Evolutionary conservation across 139 green algal species (phyloP).

Genomic region (Micromonas pusilla): DNA sequence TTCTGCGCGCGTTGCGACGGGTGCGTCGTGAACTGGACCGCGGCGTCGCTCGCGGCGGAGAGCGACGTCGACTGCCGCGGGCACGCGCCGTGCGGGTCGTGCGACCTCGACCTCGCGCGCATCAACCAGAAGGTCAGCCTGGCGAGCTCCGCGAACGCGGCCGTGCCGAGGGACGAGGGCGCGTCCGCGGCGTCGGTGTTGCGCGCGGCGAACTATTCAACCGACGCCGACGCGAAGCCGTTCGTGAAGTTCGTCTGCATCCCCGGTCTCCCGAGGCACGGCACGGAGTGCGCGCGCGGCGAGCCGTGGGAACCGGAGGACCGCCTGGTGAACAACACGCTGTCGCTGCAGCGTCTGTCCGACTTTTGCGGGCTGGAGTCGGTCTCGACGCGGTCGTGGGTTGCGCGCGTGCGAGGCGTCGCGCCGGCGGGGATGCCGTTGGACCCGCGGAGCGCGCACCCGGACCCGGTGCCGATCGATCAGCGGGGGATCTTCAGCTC

Average conservation of each 20-base stretch:
- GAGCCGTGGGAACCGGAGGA: background rate
- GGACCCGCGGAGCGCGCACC: background rate
- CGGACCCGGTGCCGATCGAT: background rate
- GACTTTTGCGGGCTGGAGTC: constrained; percentile 6
- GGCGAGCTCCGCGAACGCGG: background rate
- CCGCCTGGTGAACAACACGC: background rate
- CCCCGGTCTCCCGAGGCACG: background rate
- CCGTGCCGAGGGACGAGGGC: background rate
- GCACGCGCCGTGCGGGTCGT: background rate
- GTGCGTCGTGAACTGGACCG: no score
- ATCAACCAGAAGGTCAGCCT: background rate
- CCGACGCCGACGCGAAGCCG: background rate
- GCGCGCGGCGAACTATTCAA: background rate
- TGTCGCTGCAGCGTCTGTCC: background rate
- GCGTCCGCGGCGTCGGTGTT: background rate
- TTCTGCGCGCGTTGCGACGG: no score
- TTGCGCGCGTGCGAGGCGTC: background rate
- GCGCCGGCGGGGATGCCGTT: constrained; percentile 1
- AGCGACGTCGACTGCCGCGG: background rate
- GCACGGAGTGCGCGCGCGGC: background rate
- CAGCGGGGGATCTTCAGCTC: constrained; percentile 13
- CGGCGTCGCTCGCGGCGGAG: background rate
- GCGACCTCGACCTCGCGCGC: background rate
- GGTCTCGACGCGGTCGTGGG: background rate
- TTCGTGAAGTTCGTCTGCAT: constrained; percentile 16